A percentile compares a stretch with the other conserved stretches of the same genome.
Conservation (phyloP, 208 protist genomes). For the Porcisia hertigi region DNA sequence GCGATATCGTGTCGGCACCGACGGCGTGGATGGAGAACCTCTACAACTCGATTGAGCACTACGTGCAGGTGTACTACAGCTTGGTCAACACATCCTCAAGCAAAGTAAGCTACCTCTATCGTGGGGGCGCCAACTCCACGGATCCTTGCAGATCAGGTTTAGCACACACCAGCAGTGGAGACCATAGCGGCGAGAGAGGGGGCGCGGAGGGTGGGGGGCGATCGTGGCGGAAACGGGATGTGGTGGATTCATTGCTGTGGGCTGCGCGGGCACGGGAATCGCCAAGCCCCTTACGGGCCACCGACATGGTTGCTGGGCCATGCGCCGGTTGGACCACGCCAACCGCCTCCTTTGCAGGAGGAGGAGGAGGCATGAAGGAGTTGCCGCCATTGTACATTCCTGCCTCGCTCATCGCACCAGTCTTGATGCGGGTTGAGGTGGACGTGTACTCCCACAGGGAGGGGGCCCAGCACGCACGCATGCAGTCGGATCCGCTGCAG, state of each 20-base stretch:
- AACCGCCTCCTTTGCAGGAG: no score
- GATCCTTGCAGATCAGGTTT: background rate
- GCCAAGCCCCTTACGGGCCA: background rate
- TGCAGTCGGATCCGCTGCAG: background rate
- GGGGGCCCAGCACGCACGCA: slow-evolving; percentile 4
- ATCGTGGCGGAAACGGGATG: background rate
- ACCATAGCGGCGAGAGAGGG: background rate
- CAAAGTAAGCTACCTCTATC: slow-evolving; percentile 46
- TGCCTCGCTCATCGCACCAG: slow-evolving; percentile 11
- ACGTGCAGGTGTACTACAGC: slow-evolving; percentile 52
- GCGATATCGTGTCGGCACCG: slow-evolving; percentile 51
- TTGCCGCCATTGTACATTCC: background rate
- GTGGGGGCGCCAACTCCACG: background rate
- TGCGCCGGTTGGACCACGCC: background rate
- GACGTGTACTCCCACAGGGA: slow-evolving; percentile 21
- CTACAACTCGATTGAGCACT: slow-evolving; percentile 41
- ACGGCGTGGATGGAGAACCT: slow-evolving; percentile 50
- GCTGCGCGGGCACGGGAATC: background rate
- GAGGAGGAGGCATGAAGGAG: background rate
- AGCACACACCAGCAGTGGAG: background rate
- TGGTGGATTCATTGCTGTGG: background rate
- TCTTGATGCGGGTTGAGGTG: slow-evolving; percentile 22
- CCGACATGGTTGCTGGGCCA: background rate
- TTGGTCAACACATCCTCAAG: slow-evolving; percentile 45
- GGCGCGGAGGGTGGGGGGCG: background rate